Percentiles rank a stretch among this genome's conserved stretches.
Evolutionary conservation across 768 basidiomycete species (phyloP).

Genomic region (Suillus fuscotomentosus): DNA sequence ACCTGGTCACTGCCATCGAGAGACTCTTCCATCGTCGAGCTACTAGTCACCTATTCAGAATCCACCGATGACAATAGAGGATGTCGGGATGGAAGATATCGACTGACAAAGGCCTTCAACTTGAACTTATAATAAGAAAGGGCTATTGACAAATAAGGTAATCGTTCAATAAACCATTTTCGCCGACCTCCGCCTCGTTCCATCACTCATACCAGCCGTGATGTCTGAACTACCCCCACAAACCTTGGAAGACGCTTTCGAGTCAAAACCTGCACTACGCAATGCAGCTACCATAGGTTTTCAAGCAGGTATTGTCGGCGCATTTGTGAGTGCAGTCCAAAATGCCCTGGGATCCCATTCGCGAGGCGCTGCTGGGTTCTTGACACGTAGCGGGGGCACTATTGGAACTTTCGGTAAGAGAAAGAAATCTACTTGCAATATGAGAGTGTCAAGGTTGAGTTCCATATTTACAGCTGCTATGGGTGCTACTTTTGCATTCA

Average conservation of each 20-base stretch:
- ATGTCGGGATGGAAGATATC: neutral
- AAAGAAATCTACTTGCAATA: neutral
- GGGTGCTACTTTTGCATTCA: constrained; percentile 83
- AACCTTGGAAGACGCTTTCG: constrained; percentile 29
- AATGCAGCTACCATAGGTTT: constrained; percentile 58
- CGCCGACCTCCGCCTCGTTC: constrained; percentile 1
- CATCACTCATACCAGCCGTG: constrained; percentile 8
- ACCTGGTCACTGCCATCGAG: neutral
- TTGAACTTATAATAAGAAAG: neutral
- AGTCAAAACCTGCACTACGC: constrained; percentile 53
- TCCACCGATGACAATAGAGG: neutral
- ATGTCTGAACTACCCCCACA: constrained; percentile 20
- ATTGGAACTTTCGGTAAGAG: constrained; percentile 88
- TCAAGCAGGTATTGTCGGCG: constrained; percentile 65
- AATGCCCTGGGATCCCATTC: constrained; percentile 80
- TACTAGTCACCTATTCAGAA: neutral
- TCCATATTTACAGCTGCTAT: constrained; percentile 66
- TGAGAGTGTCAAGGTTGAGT: neutral
- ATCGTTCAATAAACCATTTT: constrained; percentile 5
- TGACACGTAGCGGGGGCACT: constrained; percentile 85
- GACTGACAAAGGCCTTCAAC: neutral
- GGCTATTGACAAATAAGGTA: constrained; percentile 23
- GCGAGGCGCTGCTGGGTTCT: constrained; percentile 79
- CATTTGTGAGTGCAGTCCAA: constrained; percentile 70
- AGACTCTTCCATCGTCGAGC: neutral